Evolutionary conservation across 2,329 filamentous ascomycete genomes (phyloP), one percentile per base, ranked within the genome.

Genomic region (Dothiorella sarmentorum): DNA sequence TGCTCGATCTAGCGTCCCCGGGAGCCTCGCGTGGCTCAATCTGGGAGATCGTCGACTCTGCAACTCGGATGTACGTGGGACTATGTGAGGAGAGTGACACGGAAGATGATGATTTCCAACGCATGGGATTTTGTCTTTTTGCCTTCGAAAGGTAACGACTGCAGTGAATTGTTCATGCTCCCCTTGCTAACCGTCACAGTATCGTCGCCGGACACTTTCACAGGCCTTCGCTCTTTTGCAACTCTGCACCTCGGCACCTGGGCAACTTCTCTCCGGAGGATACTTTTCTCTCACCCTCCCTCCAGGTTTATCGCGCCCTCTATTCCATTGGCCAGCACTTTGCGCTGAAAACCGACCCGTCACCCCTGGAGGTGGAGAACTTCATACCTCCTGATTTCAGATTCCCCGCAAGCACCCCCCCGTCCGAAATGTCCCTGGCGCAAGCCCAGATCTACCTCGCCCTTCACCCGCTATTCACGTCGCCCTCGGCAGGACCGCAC

Each of bases 391-490:
- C 29, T 6, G 4, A 15, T n/a, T 24, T 58, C 17, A 20, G 33
- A 0, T 37, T 58, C 6, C 13, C 37, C 2, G 4, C 27, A 2
- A 20, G 24, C 7, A 26, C 45, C 3, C 33, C 3, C 18, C 22
- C 11, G 2, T 20, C 31, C 2, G 31, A 58, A 15, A 38, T 58
- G 43, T 58, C 55, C 2, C 31, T 58, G n/a, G 56, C 44, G 2
- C 56, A 58, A 20, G 56, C 56, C 6, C 44, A 42, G 15, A 37
- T 58, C 7, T 58, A 58, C 7, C 56, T 58, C 18, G 29, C 44
- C 10, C 45, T 58, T 2, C 56, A 58, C 29, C 56, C 56, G 2
- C 38, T 58, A 0, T 58, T 58, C 15, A 58, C 56, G 3, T 51
- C 44, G 7, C 56, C 56, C 2, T 24, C 35, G 0, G 44, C 56